Evolutionary conservation across 2,329 filamentous ascomycete genomes (phyloP), one percentile per base, ranked within the genome.

Genomic region (Pseudocercospora cruenta): DNA sequence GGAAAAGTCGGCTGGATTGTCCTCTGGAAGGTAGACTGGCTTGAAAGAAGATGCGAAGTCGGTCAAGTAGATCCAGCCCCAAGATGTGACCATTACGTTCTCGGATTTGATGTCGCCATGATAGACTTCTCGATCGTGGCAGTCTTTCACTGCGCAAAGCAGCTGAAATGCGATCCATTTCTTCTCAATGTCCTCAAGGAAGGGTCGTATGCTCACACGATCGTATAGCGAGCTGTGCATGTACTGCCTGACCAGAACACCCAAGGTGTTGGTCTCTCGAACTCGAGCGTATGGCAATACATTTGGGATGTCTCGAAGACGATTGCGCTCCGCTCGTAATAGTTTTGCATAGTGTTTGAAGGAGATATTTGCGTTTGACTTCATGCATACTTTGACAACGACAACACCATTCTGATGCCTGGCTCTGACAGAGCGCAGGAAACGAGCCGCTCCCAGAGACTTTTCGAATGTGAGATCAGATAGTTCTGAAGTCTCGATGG

Each of bases 61-160:
- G n/a, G 94, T 90, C 43, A 99, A 85, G 77, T 98, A 99, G 1
- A 99, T 85, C 95, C 96, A 99, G 81, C 98, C 97, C 95, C 95
- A 99, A 6, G 95, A 98, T 0, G 95, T 99, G 59, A 99, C 94
- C 57, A 99, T 83, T 39, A 96, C 88, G 74, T 99, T 99, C 79
- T 99, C 94, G 1, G 94, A 95, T 83, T 99, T 99, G 82, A 99
- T 98, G 76, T 99, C 96, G 65, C 95, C 96, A 77, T 99, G 95
- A 77, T 94, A 98, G 60, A 99, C 85, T 73, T 96, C 92, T 55
- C 91, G 87, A 28, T 91, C 85, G 78, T 99, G 95, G 74, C 93
- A 97, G 79, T 99, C 96, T 64, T 94, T 89, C 65, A 99, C 83
- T 2, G 92, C 94, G 78, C 93, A 97, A 10, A 99, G 86, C 2